Conservation (phyloP, 1,284 basidiomycete species). For the Ustilago vetiveriae region DNA sequence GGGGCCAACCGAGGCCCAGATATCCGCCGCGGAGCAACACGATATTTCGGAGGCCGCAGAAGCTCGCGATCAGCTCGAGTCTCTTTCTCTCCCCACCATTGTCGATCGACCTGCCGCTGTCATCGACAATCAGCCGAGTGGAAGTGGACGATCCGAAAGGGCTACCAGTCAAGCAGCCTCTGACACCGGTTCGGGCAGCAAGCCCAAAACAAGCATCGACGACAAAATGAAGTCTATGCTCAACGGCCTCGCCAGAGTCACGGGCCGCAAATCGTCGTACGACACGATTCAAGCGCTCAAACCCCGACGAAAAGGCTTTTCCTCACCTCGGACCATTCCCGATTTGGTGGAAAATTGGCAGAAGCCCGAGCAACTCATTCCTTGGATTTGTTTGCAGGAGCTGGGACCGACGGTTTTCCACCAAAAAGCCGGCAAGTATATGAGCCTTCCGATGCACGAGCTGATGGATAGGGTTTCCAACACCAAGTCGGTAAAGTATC, state of each 20-base stretch:
- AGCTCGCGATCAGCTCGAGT: background rate
- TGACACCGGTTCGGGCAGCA: constrained; percentile 1
- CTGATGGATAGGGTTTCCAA: constrained; percentile 22
- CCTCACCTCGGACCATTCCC: constrained; percentile 9
- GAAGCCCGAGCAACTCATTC: constrained; percentile 33
- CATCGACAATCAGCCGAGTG: too few species aligned
- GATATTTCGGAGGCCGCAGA: background rate
- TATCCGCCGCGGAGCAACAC: background rate
- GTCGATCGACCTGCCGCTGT: background rate
- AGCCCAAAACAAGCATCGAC: constrained; percentile 14
- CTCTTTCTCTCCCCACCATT: background rate
- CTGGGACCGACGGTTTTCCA: constrained; percentile 26
- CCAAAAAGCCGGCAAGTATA: constrained; percentile 11
- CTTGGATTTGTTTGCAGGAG: constrained; percentile 33
- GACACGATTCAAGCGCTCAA: constrained; percentile 25
- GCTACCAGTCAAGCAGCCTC: too few species aligned
- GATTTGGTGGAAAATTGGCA: constrained; percentile 38
- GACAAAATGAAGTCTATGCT: constrained; percentile 34
- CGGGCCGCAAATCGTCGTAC: constrained; percentile 21
- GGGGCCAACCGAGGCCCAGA: too few species aligned
- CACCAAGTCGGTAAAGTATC: constrained; percentile 16
- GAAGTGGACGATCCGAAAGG: too few species aligned
- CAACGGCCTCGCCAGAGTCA: constrained; percentile 17
- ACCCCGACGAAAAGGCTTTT: constrained; percentile 4
- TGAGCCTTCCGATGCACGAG: constrained; percentile 23